phyloP scores from a whole-genome alignment of 148 eudicot species.

The Drosera capensis region DNA sequence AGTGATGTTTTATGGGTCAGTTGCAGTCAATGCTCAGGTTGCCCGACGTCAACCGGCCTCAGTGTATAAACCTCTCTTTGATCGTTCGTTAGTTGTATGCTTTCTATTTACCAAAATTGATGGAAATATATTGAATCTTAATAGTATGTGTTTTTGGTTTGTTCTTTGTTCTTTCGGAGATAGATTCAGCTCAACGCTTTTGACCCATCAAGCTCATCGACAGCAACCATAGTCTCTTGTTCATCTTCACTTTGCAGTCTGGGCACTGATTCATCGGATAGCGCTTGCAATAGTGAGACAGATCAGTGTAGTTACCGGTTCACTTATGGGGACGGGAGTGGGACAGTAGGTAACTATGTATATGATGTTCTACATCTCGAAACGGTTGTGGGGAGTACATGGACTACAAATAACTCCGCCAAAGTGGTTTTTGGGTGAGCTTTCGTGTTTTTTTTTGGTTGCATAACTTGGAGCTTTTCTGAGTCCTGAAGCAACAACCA shows the following conservation, averaged over 20 bases:
- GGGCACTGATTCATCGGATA: conserved; percentile 60
- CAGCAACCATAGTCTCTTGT: conserved; percentile 50
- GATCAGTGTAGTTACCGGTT: conserved; percentile 70
- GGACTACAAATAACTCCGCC: conserved; percentile 42
- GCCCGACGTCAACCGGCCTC: conserved; percentile 85
- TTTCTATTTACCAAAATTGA: background rate
- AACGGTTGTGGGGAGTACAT: conserved; percentile 35
- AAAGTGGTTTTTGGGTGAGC: conserved; percentile 69
- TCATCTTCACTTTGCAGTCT: conserved; percentile 54
- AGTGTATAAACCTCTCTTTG: conserved; percentile 28
- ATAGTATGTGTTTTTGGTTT: background rate
- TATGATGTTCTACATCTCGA: conserved; percentile 55
- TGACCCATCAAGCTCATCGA: conserved; percentile 55
- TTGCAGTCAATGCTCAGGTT: conserved; percentile 67
- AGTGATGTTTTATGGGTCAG: conserved; percentile 94
- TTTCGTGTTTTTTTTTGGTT: background rate
- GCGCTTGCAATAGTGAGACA: conserved; percentile 43
- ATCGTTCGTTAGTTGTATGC: conserved; percentile 1
- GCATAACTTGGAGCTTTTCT: background rate
- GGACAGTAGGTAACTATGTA: conserved; percentile 70
- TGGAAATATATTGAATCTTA: background rate
- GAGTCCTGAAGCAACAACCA: background rate
- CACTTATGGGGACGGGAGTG: conserved; percentile 96
- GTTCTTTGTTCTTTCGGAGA: conserved; percentile 8
- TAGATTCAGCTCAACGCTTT: conserved; percentile 51